Conservation (phyloP, 768 basidiomycete genomes). For the Astraeus odoratus region DNA sequence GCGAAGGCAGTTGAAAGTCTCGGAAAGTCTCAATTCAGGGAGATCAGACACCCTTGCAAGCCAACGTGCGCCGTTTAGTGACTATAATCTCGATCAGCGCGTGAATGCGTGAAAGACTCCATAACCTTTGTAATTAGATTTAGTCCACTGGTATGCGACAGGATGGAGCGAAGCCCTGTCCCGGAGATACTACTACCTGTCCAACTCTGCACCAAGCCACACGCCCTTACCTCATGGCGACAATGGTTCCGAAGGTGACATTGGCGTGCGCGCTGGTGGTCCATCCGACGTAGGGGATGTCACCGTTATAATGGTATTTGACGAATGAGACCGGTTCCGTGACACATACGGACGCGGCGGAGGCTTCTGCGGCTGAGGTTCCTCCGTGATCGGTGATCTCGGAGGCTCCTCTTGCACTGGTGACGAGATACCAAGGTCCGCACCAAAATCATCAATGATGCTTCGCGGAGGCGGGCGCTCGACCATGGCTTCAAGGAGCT, state of each 20-base stretch:
- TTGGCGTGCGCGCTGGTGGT: constrained; percentile 30
- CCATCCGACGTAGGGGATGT: not conserved
- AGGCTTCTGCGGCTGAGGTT: constrained; percentile 33
- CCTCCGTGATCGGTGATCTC: constrained; percentile 16
- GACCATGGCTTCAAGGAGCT: constrained; percentile 83
- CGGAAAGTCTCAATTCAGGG: no score
- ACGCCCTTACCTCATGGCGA: constrained; percentile 2
- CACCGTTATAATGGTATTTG: constrained; percentile 1
- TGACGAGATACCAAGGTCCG: constrained; percentile 26
- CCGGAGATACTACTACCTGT: not conserved
- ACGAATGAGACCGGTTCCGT: constrained; percentile 45
- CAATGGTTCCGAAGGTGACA: constrained; percentile 11
- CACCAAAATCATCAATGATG: constrained; percentile 53
- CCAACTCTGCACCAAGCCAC: not conserved
- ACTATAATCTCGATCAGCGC: no score
- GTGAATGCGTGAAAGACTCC: no score
- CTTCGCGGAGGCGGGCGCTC: constrained; percentile 77
- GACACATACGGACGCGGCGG: constrained; percentile 55
- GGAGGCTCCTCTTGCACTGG: constrained; percentile 12
- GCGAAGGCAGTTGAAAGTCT: no score
- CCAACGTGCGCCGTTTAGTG: no score
- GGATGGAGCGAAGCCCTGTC: not conserved
- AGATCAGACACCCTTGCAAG: no score
- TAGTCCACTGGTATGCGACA: not conserved
- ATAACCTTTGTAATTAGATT: no score